Base-by-base conservation (phyloP, 1,284 basidiomycete species). In the Albatrellus sp. region DNA sequence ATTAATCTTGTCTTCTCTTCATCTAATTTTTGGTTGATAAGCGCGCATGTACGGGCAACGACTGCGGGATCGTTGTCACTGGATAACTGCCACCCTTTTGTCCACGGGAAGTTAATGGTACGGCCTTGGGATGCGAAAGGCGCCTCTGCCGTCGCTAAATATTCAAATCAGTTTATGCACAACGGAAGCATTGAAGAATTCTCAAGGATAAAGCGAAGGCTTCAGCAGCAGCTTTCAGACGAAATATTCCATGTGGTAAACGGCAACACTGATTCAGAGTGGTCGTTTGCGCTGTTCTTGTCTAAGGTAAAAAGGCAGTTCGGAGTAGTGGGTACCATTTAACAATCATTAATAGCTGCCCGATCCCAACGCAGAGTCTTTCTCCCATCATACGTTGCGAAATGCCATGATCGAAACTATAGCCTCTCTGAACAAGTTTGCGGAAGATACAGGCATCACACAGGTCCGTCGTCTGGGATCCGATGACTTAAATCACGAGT, bases 191-290 rank as follows among this genome's bases (percentile, higher is more conserved):
- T 96, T 49, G 78, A 85, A 42, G 81, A 87, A 7, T 97, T 96
- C 60, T 63, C 66, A 34, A 66, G 71, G 48, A 77, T 96, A 57
- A 94, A 94, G 63, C 73, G 93, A 24, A 73, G 70, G 31, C 62
- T 97, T 2, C 90, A 93, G 58, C 68, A 67, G 33, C 68, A 68
- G 14, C 61, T 97, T 10, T 70, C 85, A 0, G 91, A 97, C 57
- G 79, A 85, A 50, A 73, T 90, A 35, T 97, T 90, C 65, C 71
- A 89, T 46, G 74, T 78, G 52, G 90, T 91, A 1, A 80, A 85
- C 45, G 92, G 92, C 42, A 92, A 92, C 57, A 96, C 91, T n/a
- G 90, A 94, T 61, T 92, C 90, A 1, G 90, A 97, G 69, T 96
- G 91, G 90, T 83, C 89, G 6, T 97, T 96, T 57, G 91, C 89